phyloP scores from a whole-genome alignment of 108 stramenopile genomes.

The Mediolabrus comicus region DNA sequence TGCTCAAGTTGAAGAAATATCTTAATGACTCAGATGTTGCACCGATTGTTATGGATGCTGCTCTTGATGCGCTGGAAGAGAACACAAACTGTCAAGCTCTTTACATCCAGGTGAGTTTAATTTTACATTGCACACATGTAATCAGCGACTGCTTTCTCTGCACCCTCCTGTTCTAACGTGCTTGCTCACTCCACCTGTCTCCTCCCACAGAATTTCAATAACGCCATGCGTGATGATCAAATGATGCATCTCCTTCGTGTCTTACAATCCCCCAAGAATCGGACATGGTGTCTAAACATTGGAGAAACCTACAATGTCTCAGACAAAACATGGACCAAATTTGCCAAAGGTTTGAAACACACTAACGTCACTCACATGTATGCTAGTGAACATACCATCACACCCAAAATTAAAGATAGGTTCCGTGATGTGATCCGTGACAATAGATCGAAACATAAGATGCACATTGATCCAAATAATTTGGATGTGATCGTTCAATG shows the following conservation, averaged over 20 bases:
- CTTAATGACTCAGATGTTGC: conserved; percentile 81
- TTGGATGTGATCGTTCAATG: conserved; percentile 86
- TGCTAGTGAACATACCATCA: conserved; percentile 90
- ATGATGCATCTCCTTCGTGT: conserved; percentile 81
- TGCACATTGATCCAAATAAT: conserved; percentile 87
- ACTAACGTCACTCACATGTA: conserved; percentile 95
- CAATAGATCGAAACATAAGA: conserved; percentile 85
- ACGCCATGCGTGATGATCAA: conserved; percentile 86
- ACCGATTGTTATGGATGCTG: conserved; percentile 79
- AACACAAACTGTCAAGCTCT: conserved; percentile 90
- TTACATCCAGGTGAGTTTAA: conserved; percentile 82
- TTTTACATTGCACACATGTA: not conserved
- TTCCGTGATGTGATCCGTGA: conserved; percentile 83
- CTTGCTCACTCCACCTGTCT: not conserved
- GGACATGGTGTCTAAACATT: conserved; percentile 91
- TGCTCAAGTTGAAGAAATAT: conserved; percentile 92
- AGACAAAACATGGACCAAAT: conserved; percentile 76
- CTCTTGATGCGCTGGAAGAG: conserved; percentile 84
- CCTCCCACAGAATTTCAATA: conserved; percentile 77
- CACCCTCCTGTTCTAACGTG: not conserved
- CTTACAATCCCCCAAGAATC: conserved; percentile 73
- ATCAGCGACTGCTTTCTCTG: not conserved
- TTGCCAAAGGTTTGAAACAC: conserved; percentile 74
- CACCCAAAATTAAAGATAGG: conserved; percentile 73
- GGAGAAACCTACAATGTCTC: conserved; percentile 92